These are phyloP conservation scores for Myxozyma vanderwaltii DNA, from an alignment of 805 yeast species.

Conservation along the genomic window DNA sequence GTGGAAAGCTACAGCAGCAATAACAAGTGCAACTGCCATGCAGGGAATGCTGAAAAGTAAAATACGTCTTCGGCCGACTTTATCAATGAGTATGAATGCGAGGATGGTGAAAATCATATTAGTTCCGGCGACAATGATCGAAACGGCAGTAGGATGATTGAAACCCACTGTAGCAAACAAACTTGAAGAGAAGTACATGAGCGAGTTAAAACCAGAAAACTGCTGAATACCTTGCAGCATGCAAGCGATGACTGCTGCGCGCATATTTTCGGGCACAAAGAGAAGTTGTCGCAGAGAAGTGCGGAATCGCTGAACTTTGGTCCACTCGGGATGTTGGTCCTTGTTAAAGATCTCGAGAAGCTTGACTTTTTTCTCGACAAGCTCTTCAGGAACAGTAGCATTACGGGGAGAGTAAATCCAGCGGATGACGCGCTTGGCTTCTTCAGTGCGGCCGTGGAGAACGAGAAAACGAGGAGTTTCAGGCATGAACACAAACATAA, in stretches of 20 bases:
- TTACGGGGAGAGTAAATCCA: slow-evolving; percentile 52
- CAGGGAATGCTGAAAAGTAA: slow-evolving; percentile 80
- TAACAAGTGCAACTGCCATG: slow-evolving; percentile 72
- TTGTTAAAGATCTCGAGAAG: slow-evolving; percentile 52
- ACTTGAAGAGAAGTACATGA: slow-evolving; percentile 93
- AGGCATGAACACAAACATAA: slow-evolving; percentile 80
- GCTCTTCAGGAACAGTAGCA: slow-evolving; percentile 59
- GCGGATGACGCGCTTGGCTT: slow-evolving; percentile 66
- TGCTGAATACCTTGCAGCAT: slow-evolving; percentile 96
- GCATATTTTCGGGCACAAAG: slow-evolving; percentile 59
- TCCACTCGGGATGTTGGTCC: slow-evolving; percentile 29
- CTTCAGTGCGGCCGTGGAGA: slow-evolving; percentile 63
- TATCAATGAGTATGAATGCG: slow-evolving; percentile 85
- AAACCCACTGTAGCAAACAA: slow-evolving; percentile 91
- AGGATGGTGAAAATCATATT: slow-evolving; percentile 84
- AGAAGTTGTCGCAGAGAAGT: slow-evolving; percentile 42
- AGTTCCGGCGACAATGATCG: slow-evolving; percentile 90
- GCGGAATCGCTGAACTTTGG: slow-evolving; percentile 34
- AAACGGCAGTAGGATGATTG: slow-evolving; percentile 87
- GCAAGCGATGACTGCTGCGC: slow-evolving; percentile 88
- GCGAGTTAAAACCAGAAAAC: slow-evolving; percentile 93
- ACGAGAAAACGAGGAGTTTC: slow-evolving; percentile 93
- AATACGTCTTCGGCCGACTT: slow-evolving; percentile 83
- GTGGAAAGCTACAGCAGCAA: slow-evolving; percentile 92
- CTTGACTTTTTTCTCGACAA: slow-evolving; percentile 62